These are phyloP conservation scores for Candida gigantensis DNA, from an alignment of 1,139 yeast species.

Conservation along the genomic window DNA sequence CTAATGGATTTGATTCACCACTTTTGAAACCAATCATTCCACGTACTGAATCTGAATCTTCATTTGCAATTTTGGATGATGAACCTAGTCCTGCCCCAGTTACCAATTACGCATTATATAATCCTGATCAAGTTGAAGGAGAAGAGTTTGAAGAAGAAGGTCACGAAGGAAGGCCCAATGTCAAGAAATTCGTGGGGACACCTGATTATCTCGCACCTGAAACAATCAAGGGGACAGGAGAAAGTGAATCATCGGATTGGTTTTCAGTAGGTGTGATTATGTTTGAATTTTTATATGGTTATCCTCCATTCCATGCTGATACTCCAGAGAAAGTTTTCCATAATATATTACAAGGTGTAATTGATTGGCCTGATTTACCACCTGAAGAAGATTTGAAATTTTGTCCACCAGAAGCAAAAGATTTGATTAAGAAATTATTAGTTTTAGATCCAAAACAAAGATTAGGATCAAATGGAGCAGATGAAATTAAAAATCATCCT, in stretches of 20 bases:
- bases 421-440: conserved; percentile 65
- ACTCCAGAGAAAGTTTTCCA: conserved; percentile 81
- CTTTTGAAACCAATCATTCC: conserved; percentile 47
- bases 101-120: conserved; percentile 63
- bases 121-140: conserved; percentile 60
- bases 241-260: conserved; percentile 92
- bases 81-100: conserved; percentile 29
- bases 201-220: conserved; percentile 99
- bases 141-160: conserved; percentile 19
- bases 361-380: conserved; percentile 74
- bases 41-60: conserved; percentile 54
- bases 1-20: conserved; percentile 52
- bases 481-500: conserved; percentile 75
- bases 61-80: conserved; percentile 56
- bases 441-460: conserved; percentile 63
- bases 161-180: conserved; percentile 24
- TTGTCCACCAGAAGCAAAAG: conserved; percentile 71
- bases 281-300: conserved; percentile 89
- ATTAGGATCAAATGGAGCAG: conserved; percentile 75
- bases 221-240: conserved; percentile 82
- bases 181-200: conserved; percentile 81
- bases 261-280: conserved; percentile 97
- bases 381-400: conserved; percentile 50
- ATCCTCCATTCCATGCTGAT: conserved; percentile 90
- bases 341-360: conserved; percentile 69